phyloP scores from a whole-genome alignment of 2,329 filamentous ascomycete genomes.

The Lachnellula cervina region DNA sequence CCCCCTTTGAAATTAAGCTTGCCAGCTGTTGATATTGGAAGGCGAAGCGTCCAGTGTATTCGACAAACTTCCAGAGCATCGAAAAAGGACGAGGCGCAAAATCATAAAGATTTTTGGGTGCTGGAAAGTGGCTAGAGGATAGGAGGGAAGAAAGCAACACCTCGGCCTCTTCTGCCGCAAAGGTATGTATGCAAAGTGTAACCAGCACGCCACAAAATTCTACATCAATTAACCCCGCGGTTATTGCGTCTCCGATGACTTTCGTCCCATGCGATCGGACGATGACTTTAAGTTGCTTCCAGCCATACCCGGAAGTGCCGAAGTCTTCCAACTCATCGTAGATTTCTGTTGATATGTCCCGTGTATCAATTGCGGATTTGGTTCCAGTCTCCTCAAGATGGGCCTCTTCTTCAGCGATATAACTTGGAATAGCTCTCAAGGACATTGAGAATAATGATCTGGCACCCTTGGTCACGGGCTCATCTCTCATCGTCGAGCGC shows the following conservation, averaged over 20 bases:
- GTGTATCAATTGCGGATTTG: slow-evolving; percentile 27
- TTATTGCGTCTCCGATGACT: slow-evolving; percentile 39
- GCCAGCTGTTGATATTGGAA: slow-evolving; percentile 37
- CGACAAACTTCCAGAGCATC: slow-evolving; percentile 34
- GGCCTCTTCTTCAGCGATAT: slow-evolving; percentile 42
- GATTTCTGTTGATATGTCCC: slow-evolving; percentile 40
- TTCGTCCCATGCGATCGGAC: slow-evolving; percentile 44
- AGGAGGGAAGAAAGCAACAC: slow-evolving; percentile 36
- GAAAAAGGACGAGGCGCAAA: slow-evolving; percentile 30
- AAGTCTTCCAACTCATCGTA: slow-evolving; percentile 46
- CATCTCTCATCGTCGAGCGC: slow-evolving; percentile 33
- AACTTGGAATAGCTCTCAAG: slow-evolving; percentile 44
- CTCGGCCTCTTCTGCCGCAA: slow-evolving; percentile 38
- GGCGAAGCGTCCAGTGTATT: slow-evolving; percentile 28
- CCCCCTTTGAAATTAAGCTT: slow-evolving; percentile 32
- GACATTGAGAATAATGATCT: slow-evolving; percentile 46
- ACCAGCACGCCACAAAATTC: slow-evolving; percentile 39
- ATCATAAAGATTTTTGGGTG: slow-evolving; percentile 32
- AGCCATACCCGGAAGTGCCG: slow-evolving; percentile 38
- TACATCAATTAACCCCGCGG: slow-evolving; percentile 38
- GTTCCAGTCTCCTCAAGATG: slow-evolving; percentile 37
- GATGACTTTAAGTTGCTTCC: slow-evolving; percentile 42
- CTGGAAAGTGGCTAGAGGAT: slow-evolving; percentile 33
- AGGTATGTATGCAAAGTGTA: slow-evolving; percentile 36
- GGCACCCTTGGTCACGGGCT: slow-evolving; percentile 22